These are phyloP conservation scores for Quercus phellos DNA, from an alignment of 331 rosid genomes.

Conservation along the genomic window DNA sequence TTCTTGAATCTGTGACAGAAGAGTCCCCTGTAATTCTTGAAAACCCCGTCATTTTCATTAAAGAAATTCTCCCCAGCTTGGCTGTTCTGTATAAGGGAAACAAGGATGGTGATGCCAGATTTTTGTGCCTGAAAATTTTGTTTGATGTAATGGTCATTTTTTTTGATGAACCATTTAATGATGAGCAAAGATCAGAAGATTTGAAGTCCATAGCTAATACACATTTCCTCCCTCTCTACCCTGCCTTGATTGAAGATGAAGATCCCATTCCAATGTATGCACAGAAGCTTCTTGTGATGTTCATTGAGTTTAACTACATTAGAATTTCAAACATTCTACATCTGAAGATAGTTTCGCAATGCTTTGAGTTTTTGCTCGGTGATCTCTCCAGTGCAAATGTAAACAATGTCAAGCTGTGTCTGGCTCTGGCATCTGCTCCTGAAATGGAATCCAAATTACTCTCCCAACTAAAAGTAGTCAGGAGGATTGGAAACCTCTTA, in stretches of 20 bases:
- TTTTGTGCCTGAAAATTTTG: constrained; percentile 84
- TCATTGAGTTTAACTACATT: constrained; percentile 64
- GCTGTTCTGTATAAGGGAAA: constrained; percentile 85
- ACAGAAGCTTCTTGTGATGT: constrained; percentile 97
- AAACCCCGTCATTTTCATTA: constrained; percentile 61
- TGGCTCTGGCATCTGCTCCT: constrained; percentile 90
- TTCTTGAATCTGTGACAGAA: constrained; percentile 79
- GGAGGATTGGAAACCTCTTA: constrained; percentile 82
- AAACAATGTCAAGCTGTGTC: constrained; percentile 75
- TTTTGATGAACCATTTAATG: constrained; percentile 66
- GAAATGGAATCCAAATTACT: constrained; percentile 95
- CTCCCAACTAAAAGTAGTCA: constrained; percentile 82
- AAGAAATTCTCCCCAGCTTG: constrained; percentile 86
- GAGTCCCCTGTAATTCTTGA: constrained; percentile 59
- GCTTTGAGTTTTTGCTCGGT: constrained; percentile 93
- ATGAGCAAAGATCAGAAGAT: constrained; percentile 64
- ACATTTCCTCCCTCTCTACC: constrained; percentile 90
- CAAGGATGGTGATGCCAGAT: constrained; percentile 97
- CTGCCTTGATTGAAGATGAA: constrained; percentile 83
- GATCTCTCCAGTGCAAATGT: constrained; percentile 91
- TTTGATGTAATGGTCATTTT: constrained; percentile 77
- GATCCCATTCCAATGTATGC: constrained; percentile 95
- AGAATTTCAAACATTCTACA: constrained; percentile 80
- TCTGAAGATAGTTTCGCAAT: constrained; percentile 83
- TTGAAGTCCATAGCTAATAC: constrained; percentile 64